Conservation (phyloP, 2,329 filamentous ascomycete genomes). For the Alternaria sp. region DNA sequence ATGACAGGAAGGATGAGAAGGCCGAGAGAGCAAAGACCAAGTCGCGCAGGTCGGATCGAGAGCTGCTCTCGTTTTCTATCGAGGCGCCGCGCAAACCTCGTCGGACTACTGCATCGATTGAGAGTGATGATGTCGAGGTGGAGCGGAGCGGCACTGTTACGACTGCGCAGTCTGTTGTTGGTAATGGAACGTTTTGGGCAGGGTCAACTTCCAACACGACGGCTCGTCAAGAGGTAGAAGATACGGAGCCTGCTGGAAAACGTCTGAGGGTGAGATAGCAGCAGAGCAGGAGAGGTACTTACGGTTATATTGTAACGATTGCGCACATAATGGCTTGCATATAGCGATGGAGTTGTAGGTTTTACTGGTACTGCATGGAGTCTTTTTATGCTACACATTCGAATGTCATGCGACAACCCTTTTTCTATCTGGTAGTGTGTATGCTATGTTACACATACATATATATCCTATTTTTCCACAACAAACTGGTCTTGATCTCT, state of each 20-base stretch:
- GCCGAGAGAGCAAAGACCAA: conserved; percentile 3
- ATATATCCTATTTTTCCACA: no score
- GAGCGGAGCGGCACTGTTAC: neutral
- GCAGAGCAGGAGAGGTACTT: neutral
- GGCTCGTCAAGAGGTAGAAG: neutral
- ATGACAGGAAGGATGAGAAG: conserved; percentile 3
- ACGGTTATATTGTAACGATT: neutral
- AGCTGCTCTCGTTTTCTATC: conserved; percentile 49
- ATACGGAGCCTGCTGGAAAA: conserved; percentile 33
- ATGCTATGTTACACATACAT: neutral
- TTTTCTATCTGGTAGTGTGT: neutral
- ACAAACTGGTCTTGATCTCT: no score
- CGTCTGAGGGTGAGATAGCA: conserved; percentile 30
- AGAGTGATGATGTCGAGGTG: neutral
- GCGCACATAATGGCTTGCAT: neutral
- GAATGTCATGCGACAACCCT: neutral
- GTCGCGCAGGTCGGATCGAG: conserved; percentile 29
- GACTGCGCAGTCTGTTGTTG: neutral
- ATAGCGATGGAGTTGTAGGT: conserved; percentile 1
- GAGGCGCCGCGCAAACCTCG: conserved; percentile 44
- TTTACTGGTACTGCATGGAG: neutral
- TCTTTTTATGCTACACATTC: neutral
- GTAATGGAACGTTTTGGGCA: neutral
- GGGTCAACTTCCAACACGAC: conserved; percentile 6
- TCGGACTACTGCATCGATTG: conserved; percentile 14